Evolutionary conservation across 768 basidiomycete species (phyloP).

Genomic region (Podaxis mareebaensis): DNA sequence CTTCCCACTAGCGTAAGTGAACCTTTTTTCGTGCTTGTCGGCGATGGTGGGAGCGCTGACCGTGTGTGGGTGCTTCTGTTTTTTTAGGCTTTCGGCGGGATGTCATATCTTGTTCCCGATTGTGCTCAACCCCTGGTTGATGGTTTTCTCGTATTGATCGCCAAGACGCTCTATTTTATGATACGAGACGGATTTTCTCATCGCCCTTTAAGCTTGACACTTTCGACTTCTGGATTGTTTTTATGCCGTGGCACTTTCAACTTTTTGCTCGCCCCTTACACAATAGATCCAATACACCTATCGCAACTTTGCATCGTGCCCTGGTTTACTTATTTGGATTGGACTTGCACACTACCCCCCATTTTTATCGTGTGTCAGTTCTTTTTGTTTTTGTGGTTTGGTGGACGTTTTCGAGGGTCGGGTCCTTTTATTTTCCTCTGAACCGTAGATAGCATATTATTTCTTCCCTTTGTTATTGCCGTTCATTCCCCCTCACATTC

Average conservation of each 20-base stretch:
- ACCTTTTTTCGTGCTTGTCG: slow-evolving; percentile 12
- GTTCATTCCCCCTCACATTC: neutral
- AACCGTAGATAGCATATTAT: neutral
- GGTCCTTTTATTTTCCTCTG: neutral
- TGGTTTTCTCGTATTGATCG: slow-evolving; percentile 66
- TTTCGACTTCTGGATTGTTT: neutral
- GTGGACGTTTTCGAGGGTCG: neutral
- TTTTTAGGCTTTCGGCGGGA: slow-evolving; percentile 56
- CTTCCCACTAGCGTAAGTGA: slow-evolving; percentile 61
- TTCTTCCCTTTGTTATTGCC: neutral
- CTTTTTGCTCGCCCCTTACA: neutral
- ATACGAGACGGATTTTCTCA: neutral
- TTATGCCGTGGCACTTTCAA: neutral
- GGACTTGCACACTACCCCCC: neutral
- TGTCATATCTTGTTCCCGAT: slow-evolving; percentile 75
- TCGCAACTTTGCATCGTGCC: neutral
- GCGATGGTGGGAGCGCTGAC: slow-evolving; percentile 20
- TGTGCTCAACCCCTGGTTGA: slow-evolving; percentile 49
- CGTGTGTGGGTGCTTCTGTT: slow-evolving; percentile 26
- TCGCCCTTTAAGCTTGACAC: neutral
- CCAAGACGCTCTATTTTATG: neutral
- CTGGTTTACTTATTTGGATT: neutral
- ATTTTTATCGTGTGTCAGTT: neutral
- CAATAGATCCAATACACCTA: neutral
- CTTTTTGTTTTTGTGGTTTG: neutral